Evolutionary conservation across 164 flowering plant species (phyloP).

Genomic region (Nelumbo lutea): DNA sequence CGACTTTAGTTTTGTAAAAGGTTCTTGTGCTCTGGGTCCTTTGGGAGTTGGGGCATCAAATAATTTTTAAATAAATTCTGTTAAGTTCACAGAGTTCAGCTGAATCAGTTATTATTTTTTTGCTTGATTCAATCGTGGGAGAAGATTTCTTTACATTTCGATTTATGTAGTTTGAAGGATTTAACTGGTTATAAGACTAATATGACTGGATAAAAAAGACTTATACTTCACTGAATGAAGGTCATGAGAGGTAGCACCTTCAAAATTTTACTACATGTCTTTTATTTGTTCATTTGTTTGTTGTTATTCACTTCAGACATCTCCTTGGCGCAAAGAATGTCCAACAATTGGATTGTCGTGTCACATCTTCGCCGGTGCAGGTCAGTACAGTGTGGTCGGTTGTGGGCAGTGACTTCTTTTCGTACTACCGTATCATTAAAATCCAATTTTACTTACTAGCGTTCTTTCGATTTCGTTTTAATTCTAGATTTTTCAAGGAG

Average conservation of each 20-base stretch:
- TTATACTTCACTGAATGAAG: neutral
- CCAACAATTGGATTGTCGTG: slow-evolving; percentile 25
- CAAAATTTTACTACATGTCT: neutral
- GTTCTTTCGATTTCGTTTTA: neutral
- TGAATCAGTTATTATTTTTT: neutral
- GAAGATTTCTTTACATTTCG: neutral
- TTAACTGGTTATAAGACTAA: neutral
- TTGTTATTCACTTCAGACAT: slow-evolving; percentile 28
- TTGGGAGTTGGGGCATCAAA: neutral
- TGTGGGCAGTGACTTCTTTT: neutral
- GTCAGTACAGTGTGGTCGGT: slow-evolving; percentile 26
- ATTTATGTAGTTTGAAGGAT: slow-evolving; percentile 3
- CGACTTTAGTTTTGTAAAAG: neutral
- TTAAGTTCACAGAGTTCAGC: neutral
- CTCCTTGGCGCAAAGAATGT: slow-evolving; percentile 25
- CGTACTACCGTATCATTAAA: neutral
- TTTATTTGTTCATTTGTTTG: slow-evolving; percentile 1
- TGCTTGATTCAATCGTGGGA: neutral
- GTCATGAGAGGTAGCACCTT: neutral
- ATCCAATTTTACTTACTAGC: neutral
- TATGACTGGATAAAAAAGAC: neutral
- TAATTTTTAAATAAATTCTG: neutral
- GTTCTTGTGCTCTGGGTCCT: too few relatives aligned
- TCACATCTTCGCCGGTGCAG: slow-evolving; percentile 46
- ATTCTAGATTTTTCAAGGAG: slow-evolving; percentile 66